Base-by-base conservation (phyloP, 2,329 filamentous ascomycete species). In the Chaetomiaceae sp. region DNA sequence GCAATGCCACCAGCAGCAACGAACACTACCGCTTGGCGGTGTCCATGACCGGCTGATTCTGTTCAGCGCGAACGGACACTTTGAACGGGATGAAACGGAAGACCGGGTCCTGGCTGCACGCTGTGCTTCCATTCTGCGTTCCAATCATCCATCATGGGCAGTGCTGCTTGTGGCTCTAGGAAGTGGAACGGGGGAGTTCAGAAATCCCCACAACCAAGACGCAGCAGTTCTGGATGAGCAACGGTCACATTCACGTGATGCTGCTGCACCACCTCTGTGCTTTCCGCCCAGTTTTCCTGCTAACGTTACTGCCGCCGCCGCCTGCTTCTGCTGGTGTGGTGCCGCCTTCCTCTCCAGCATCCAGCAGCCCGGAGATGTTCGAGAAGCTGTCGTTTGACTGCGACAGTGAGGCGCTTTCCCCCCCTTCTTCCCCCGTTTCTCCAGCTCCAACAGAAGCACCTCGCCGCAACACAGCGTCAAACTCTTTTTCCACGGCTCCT, bases 211-310 rank as follows among this genome's bases (percentile, higher is more conserved):
- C 43, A 36, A 10, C 11, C 11, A 29, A 30, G n/a, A n/a, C n/a
- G n/a, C n/a, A n/a, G n/a, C n/a, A n/a, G n/a, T n/a, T n/a, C n/a
- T n/a, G n/a, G n/a, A n/a, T n/a, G n/a, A n/a, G n/a, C n/a, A n/a
- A n/a, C n/a, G n/a, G n/a, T n/a, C n/a, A n/a, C n/a, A n/a, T n/a
- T 51, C 53, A 55, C 53, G 48, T 55, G 53, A 55, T 13, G 5
- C 34, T 2, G 23, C 41, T 33, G 16, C 16, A 34, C 41, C 50
- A 33, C 49, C 14, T 46, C n/a, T n/a, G n/a, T n/a, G n/a, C n/a
- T n/a, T n/a, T n/a, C n/a, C n/a, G n/a, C n/a, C n/a, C n/a, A n/a
- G n/a, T n/a, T n/a, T n/a, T n/a, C n/a, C n/a, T n/a, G n/a, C n/a
- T n/a, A n/a, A n/a, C n/a, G n/a, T n/a, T n/a, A n/a, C n/a, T n/a